These are phyloP conservation scores for Plasmodium coatneyi DNA, from an alignment of 169 alveolate genomes.

Conservation along the genomic window DNA sequence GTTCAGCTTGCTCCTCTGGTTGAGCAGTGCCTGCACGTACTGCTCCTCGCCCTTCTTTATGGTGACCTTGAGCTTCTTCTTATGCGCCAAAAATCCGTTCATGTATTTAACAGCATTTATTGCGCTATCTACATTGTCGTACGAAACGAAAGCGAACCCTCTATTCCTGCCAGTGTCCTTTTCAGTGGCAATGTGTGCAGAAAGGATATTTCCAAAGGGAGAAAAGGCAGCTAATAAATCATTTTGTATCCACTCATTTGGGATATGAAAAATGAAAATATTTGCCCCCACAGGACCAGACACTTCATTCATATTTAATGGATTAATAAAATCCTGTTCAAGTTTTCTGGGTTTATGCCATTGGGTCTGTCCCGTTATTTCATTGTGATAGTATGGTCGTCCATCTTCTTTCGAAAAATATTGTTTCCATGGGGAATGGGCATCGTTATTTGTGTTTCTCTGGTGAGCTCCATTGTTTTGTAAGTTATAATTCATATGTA, in stretches of 20 bases:
- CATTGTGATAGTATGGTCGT: conserved; percentile 88
- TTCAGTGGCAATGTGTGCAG: conserved; percentile 93
- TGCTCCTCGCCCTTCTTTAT: conserved; percentile 91
- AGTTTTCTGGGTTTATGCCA: conserved; percentile 94
- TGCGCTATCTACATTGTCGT: conserved; percentile 90
- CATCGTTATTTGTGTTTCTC: conserved; percentile 14
- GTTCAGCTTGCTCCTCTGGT: conserved; percentile 41
- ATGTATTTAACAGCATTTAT: conserved; percentile 91
- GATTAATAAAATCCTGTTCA: conserved; percentile 71
- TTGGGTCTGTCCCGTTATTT: conserved; percentile 88
- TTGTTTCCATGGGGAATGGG: conserved; percentile 56
- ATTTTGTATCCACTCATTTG: conserved; percentile 92
- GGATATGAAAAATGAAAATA: conserved; percentile 93
- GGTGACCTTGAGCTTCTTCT: conserved; percentile 90
- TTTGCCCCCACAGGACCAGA: conserved; percentile 94
- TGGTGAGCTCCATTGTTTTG: conserved; percentile 44
- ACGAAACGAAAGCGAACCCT: conserved; percentile 94
- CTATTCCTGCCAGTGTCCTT: conserved; percentile 90
- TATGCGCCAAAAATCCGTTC: conserved; percentile 91
- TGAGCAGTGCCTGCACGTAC: conserved; percentile 49
- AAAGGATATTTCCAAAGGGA: conserved; percentile 89
- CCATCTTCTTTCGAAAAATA: conserved; percentile 83
- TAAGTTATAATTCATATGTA: conserved; percentile 57
- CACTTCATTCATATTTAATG: conserved; percentile 59
- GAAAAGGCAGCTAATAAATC: conserved; percentile 89